Evolutionary conservation across 306 rosid species (phyloP).

Genomic region (Fagus crenata): DNA sequence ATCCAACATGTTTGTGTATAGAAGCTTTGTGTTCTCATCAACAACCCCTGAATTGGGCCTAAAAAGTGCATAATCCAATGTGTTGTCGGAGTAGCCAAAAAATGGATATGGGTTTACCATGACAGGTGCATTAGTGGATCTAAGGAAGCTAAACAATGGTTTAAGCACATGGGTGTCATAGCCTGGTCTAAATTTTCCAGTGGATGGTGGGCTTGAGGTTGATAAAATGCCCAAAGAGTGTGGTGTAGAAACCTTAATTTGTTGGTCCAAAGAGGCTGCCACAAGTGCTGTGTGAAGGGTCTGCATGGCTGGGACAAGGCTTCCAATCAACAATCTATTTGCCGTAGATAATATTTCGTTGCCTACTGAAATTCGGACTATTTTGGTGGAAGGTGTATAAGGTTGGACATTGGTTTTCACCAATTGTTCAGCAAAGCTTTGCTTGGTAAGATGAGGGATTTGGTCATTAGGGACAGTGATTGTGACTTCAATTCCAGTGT

Average conservation of each 20-base stretch:
- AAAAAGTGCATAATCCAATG: constrained; percentile 62
- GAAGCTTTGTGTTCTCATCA: constrained; percentile 44
- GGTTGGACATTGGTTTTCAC: constrained; percentile 55
- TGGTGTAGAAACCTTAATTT: constrained; percentile 67
- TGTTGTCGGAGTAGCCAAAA: constrained; percentile 47
- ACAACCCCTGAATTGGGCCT: constrained; percentile 46
- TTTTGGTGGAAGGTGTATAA: constrained; percentile 51
- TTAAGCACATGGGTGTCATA: constrained; percentile 65
- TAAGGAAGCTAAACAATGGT: constrained; percentile 67
- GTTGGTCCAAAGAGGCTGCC: constrained; percentile 39
- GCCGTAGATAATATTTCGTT: constrained; percentile 72
- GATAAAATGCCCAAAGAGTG: constrained; percentile 70
- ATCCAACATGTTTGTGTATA: constrained; percentile 72
- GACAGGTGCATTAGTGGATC: constrained; percentile 58
- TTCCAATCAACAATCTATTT: constrained; percentile 47
- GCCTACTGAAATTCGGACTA: constrained; percentile 56
- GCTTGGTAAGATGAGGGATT: constrained; percentile 55
- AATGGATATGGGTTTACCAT: constrained; percentile 78
- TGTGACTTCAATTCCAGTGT: constrained; percentile 51
- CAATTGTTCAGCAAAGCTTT: constrained; percentile 55
- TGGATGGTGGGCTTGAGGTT: constrained; percentile 74
- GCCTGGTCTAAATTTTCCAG: constrained; percentile 72
- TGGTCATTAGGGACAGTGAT: constrained; percentile 58
- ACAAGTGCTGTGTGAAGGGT: constrained; percentile 60
- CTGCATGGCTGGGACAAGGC: constrained; percentile 72